Evolutionary conservation across 2,329 filamentous ascomycete species (phyloP), one percentile per base, ranked within the genome.

Genomic region (Lecanicillium sp.): DNA sequence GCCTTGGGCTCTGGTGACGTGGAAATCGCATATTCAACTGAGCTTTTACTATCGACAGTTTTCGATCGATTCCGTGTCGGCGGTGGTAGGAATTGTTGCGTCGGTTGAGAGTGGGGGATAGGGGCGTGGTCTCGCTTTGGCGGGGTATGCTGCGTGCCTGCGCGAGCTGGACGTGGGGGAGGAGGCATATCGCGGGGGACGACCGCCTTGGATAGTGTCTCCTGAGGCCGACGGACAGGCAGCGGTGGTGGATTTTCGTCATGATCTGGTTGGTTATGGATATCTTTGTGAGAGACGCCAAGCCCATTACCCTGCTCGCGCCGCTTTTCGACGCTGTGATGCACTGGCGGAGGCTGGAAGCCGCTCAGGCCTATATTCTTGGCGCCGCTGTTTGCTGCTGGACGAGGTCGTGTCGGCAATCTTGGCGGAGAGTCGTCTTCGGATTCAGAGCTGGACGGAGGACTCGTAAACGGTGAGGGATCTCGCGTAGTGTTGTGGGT

Each of bases 381-480:
- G 2, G 53, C 48, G 4, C 49, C 51, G 19, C 60, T 57, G 24
- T 50, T 58, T 1, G 53, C 54, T 9, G 57, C 60, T 2, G 77
- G 78, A 24, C 76, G 75, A 38, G 74, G 75, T 11, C 76, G 68
- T 6, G 63, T 69, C 15, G 69, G 75, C 37, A 77, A 69, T 48
- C 65, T 67, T 1, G 77, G 75, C 7, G 73, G 73, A 6, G 69
- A 67, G n/a, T 70, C 68, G n/a, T 69, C 68, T n/a, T 75, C 71
- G 0, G 71, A 62, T 46, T 76, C 81, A 4, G 79, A 78, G 60
- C 85, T 91, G 56, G 81, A 83, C 0, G 90, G 89, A 15, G 90
- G 90, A 29, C 89, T 95, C 59, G 75, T 90, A 61, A 96, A 95
- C 0, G 91, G 90, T 1, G 91, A 95, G 0, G 82, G 61, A 59